Evolutionary conservation across 2,329 filamentous ascomycete genomes (phyloP).

Genomic region (Xylariomycetidae sp.): DNA sequence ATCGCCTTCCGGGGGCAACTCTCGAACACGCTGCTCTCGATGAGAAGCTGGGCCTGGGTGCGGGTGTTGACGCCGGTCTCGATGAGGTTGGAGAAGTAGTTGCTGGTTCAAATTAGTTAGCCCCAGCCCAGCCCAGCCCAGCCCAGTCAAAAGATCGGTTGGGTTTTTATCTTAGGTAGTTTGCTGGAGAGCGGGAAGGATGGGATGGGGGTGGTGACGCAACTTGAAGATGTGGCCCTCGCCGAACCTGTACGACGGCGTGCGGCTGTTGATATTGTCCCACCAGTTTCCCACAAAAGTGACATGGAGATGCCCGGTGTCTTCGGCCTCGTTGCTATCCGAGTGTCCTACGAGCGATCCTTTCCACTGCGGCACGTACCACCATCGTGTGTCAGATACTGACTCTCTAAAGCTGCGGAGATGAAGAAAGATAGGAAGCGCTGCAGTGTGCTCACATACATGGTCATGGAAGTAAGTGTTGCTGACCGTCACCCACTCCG

Average conservation of each 20-base stretch:
- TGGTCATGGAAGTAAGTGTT: slow-evolving; percentile 40
- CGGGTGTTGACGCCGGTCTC: slow-evolving; percentile 13
- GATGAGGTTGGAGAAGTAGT: neutral
- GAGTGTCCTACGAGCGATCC: slow-evolving; percentile 55
- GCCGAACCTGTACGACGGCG: slow-evolving; percentile 53
- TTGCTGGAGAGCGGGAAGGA: neutral
- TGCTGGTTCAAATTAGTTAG: neutral
- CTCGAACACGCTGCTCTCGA: slow-evolving; percentile 16
- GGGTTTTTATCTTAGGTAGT: too few species aligned
- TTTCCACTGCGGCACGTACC: slow-evolving; percentile 56
- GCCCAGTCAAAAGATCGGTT: too few species aligned
- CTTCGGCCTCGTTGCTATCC: slow-evolving; percentile 48
- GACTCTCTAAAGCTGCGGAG: too few species aligned
- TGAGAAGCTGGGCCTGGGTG: slow-evolving; percentile 11
- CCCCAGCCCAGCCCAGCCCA: too few species aligned
- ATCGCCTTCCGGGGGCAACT: slow-evolving; percentile 11
- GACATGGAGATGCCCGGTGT: slow-evolving; percentile 50
- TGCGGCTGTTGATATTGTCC: slow-evolving; percentile 52
- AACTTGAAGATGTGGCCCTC: slow-evolving; percentile 48
- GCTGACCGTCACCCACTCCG: slow-evolving; percentile 46
- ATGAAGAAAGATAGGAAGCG: slow-evolving; percentile 6
- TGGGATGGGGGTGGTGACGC: neutral
- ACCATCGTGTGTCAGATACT: too few species aligned
- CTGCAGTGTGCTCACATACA: slow-evolving; percentile 23
- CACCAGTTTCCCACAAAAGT: slow-evolving; percentile 57